Base-by-base conservation (phyloP, 2,329 filamentous ascomycete species). In the Apiospora malaysiana region DNA sequence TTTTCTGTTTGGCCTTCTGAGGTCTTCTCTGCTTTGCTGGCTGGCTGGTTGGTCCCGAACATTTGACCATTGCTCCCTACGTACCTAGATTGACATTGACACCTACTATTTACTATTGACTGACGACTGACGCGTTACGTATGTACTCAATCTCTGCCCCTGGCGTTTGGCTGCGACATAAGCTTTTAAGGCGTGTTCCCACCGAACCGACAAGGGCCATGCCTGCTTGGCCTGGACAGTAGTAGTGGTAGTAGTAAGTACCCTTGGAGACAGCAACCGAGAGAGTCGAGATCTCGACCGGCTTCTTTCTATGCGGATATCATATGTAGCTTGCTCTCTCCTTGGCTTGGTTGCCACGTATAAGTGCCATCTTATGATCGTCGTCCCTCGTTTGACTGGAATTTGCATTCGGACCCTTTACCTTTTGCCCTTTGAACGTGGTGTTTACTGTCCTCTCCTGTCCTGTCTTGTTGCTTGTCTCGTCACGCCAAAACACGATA, bases 341-440 rank as follows among this genome's bases (percentile, higher is more conserved):
- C 51, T 59, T 59, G 51, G 51, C 51, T 46, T 32, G 27, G 51
- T 37, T 37, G 51, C 51, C 27, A 59, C 51, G 51, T 59, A 59
- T 59, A 59, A 25, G 2, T 32, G 51, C 51, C 10, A 59, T 59
- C 56, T 40, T 23, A 40, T 63, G 56, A 63, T 63, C 56, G 32
- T 2, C 56, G 32, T 32, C 32, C 32, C 32, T 32, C 6, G 6
- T 4, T 4, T 6, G 32, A 32, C 37, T 27, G 56, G 56, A 63
- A 63, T 63, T 63, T 63, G 56, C 56, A 63, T 40, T 63, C 40
- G 18, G n/a, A n/a, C n/a, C n/a, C n/a, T n/a, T n/a, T n/a, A n/a
- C n/a, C n/a, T n/a, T n/a, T n/a, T n/a, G 1, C 18, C 18, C 18
- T 47, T 46, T 46, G 43, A 32, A 32, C 32, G 6, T 32, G 32